phyloP scores from a whole-genome alignment of 2,329 filamentous ascomycete species.

The Emergomyces orientalis region DNA sequence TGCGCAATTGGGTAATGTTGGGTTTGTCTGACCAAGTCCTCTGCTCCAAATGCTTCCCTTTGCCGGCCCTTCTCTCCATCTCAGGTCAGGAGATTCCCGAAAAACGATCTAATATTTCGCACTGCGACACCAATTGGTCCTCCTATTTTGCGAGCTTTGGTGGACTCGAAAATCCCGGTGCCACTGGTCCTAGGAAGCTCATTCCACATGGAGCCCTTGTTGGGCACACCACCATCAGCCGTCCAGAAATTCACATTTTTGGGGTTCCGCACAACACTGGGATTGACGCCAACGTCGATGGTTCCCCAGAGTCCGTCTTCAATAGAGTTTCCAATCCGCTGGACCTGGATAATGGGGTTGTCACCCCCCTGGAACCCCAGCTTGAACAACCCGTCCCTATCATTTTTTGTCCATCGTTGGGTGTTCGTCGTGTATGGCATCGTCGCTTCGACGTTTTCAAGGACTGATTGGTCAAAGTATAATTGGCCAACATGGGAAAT shows the following conservation, averaged over 20 bases:
- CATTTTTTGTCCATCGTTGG: conserved; percentile 42
- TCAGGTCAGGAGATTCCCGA: not conserved
- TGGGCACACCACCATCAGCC: conserved; percentile 24
- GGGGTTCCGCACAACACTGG: conserved; percentile 24
- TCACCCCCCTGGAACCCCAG: conserved; percentile 37
- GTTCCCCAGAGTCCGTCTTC: conserved; percentile 46
- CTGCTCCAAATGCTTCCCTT: no score
- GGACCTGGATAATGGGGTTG: conserved; percentile 51
- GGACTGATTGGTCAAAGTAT: conserved; percentile 54
- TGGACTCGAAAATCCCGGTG: not conserved
- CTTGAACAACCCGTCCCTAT: conserved; percentile 41
- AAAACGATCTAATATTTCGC: not conserved
- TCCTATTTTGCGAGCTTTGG: not conserved
- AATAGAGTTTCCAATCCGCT: conserved; percentile 45
- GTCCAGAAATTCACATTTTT: conserved; percentile 25
- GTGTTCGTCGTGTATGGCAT: conserved; percentile 42
- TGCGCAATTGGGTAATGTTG: no score
- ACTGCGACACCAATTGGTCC: not conserved
- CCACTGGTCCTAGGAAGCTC: not conserved
- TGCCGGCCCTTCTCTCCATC: no score
- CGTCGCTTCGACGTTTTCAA: conserved; percentile 41
- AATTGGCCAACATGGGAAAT: conserved; percentile 55
- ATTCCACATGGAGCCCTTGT: not conserved
- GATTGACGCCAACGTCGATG: conserved; percentile 45
- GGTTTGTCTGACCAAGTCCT: no score